Evolutionary conservation across 2,329 filamentous ascomycete species (phyloP), one percentile per base, ranked within the genome.

Genomic region (Verticillium zaregamsianum): DNA sequence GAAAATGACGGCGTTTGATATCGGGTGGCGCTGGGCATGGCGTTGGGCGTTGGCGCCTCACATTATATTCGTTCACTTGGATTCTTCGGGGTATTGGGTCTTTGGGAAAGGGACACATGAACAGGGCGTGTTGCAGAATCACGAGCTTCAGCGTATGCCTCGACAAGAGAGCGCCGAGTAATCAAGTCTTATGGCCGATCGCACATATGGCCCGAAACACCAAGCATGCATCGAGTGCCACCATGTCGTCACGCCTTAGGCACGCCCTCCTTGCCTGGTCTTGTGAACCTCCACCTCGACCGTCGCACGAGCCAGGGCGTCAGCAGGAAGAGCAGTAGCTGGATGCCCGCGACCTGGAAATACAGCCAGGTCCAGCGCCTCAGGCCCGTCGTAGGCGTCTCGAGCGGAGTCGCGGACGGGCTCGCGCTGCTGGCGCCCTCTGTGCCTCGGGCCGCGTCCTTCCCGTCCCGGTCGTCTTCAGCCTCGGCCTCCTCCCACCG

Each of bases 281-380:
- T 55, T 7, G 54, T 59, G 40, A 59, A 59, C 40, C 83, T 86
- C 68, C 75, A 80, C 67, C 80, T 82, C 65, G 82, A 85, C 68
- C 79, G 80, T 17, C 68, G 56, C 61, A 60, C 59, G 9, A 65
- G 45, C 11, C 64, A n/a, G 3, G 64, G 64, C 5, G 63, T 63
- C 17, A 65, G 60, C 1, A 65, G 8, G 2, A 49, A 28, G 2
- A 64, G 33, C 8, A 65, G 49, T 1, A 61, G 55, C 33, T 65
- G 64, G 0, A 65, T 39, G 5, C 55, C 31, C 20, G 37, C 57
- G 25, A 60, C 58, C 55, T 64, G 49, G 55, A 61, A 32, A 9
- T 60, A 63, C 11, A 65, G 15, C 35, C 37, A 61, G 1, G 52
- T 11, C 20, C 59, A 54, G 33, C 63, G 54, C 49, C 49, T 55